Conservation (phyloP, 192 early-diverging fungal genomes). For the Diversispora epigaea region DNA sequence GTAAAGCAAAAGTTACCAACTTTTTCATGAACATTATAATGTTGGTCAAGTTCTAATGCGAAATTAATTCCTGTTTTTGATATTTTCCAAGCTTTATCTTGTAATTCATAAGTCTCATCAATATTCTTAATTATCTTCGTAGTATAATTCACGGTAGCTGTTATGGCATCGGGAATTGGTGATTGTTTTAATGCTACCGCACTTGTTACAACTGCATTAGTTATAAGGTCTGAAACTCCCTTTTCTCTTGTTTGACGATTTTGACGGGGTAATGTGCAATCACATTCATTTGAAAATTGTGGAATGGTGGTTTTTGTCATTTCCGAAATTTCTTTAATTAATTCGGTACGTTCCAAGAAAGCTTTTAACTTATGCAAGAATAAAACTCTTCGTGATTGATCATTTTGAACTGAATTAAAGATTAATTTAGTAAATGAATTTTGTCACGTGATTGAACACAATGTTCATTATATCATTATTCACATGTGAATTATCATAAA, state of each 20-base stretch:
- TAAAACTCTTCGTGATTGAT: conserved; percentile 12
- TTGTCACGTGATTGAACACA: too few species aligned
- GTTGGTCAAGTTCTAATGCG: conserved; percentile 54
- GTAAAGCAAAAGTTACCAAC: conserved; percentile 49
- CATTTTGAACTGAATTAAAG: conserved; percentile 4
- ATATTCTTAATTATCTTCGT: conserved; percentile 41
- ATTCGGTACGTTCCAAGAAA: neutral
- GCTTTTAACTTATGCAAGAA: neutral
- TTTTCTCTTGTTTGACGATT: neutral
- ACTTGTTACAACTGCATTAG: conserved; percentile 44
- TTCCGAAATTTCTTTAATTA: neutral
- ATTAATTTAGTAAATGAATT: neutral
- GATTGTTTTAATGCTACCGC: conserved; percentile 58
- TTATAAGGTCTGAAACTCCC: conserved; percentile 35
- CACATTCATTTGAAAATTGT: neutral
- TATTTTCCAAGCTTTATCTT: conserved; percentile 52
- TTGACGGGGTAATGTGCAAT: neutral
- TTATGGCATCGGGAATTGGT: conserved; percentile 53
- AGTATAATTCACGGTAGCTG: conserved; percentile 37
- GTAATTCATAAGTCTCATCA: conserved; percentile 50
- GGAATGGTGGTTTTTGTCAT: neutral
- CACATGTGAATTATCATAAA: neutral
- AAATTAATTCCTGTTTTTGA: conserved; percentile 46
- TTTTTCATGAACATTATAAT: conserved; percentile 55
- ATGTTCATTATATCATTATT: too few species aligned